A percentile compares a stretch with the other conserved stretches of the same genome.
Evolutionary conservation across 176 grass and related monocot species (phyloP).

Genomic region (Hsuehochloa calcarea): DNA sequence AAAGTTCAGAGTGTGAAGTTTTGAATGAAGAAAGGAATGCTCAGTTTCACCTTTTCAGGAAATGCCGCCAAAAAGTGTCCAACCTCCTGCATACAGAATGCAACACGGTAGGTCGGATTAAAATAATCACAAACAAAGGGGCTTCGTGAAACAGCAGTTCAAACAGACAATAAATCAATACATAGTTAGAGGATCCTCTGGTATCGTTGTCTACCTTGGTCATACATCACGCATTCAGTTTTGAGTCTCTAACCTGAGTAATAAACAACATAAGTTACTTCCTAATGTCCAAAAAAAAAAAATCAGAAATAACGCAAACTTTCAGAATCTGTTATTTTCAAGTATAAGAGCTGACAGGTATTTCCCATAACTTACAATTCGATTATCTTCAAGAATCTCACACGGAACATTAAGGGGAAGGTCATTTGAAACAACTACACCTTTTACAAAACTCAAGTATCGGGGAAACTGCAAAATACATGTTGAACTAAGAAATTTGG

Average conservation of each 20-base stretch:
- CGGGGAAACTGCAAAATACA: too few species aligned
- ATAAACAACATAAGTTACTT: conserved; percentile 22
- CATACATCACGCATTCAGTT: neutral
- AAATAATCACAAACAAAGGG: conserved; percentile 3
- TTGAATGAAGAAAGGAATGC: conserved; percentile 89
- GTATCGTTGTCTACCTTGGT: neutral
- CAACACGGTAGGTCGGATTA: too few species aligned
- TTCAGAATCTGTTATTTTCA: neutral
- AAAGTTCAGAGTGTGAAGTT: conserved; percentile 93
- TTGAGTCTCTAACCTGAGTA: conserved; percentile 56
- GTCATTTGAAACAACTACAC: too few species aligned
- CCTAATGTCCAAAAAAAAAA: neutral
- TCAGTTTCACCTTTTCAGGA: conserved; percentile 82
- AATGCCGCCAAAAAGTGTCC: conserved; percentile 91
- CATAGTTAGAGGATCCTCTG: neutral
- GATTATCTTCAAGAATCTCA: too few species aligned
- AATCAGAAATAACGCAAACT: neutral
- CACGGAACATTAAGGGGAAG: too few species aligned
- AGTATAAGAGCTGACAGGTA: too few species aligned
- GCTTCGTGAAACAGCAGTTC: neutral
- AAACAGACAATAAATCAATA: neutral
- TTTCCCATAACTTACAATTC: too few species aligned
- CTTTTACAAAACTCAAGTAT: neutral
- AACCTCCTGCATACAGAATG: conserved; percentile 66
- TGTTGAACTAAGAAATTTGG: too few species aligned